Evolutionary conservation across 1,139 yeast species (phyloP).

Genomic region (Kodamaea arcana): DNA sequence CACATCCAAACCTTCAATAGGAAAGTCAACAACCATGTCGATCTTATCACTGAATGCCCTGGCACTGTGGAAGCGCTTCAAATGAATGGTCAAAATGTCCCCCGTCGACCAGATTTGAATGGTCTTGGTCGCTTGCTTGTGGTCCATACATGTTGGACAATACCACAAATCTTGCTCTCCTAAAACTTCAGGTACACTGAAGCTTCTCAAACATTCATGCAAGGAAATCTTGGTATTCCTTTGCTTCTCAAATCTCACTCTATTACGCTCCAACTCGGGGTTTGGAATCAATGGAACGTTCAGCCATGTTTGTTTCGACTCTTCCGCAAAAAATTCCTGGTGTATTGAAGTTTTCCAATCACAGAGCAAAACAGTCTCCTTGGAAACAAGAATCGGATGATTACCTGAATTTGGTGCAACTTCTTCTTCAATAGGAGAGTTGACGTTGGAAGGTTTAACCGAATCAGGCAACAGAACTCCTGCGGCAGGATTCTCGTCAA

Average conservation of each 20-base stretch:
- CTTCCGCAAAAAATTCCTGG: conserved; percentile 47
- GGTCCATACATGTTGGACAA: conserved; percentile 86
- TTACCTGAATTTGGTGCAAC: conserved; percentile 6
- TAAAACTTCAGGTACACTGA: conserved; percentile 78
- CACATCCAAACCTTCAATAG: conserved; percentile 79
- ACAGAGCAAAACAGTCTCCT: conserved; percentile 57
- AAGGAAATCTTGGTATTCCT: conserved; percentile 55
- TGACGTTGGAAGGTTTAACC: conserved; percentile 19
- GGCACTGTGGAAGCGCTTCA: conserved; percentile 85
- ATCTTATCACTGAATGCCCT: conserved; percentile 87
- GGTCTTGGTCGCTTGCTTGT: conserved; percentile 85
- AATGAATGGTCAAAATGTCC: conserved; percentile 82
- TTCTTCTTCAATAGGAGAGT: conserved; percentile 18
- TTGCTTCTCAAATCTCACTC: conserved; percentile 32
- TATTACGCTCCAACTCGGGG: conserved; percentile 48
- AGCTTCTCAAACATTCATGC: conserved; percentile 69
- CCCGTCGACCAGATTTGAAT: conserved; percentile 92
- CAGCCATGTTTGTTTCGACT: conserved; percentile 50
- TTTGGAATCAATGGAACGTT: conserved; percentile 48
- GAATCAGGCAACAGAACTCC: conserved; percentile 17
- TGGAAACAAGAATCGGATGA: conserved; percentile 22
- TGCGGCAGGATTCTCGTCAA: conserved; percentile 18
- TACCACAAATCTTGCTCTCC: conserved; percentile 94
- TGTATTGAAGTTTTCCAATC: conserved; percentile 59
- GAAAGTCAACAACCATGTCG: conserved; percentile 80